Conservation (phyloP, 495 filamentous ascomycete genomes). For the Neurospora sublineolata region DNA sequence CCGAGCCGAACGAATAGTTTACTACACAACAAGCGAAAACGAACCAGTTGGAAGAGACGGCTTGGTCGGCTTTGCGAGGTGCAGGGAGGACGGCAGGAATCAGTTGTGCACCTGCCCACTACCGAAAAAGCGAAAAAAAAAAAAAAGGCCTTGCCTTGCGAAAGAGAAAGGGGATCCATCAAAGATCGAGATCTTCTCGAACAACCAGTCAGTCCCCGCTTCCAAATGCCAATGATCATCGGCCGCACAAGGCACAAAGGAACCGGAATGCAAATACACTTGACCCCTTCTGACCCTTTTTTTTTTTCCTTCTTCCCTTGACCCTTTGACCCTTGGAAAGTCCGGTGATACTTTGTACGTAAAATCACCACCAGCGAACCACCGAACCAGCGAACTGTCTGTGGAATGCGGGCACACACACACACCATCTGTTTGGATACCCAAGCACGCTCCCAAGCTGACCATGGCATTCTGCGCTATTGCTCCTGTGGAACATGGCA, state of each 20-base stretch:
- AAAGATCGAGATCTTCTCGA: neutral
- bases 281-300: neutral
- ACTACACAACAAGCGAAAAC: neutral
- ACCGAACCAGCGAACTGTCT: neutral
- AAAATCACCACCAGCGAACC: neutral
- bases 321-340: neutral
- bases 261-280: neutral
- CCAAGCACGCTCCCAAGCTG: neutral
- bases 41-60: neutral
- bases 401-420: neutral
- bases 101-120: neutral
- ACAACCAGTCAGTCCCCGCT: neutral
- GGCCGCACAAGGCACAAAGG: neutral
- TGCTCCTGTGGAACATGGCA: slow-evolving; percentile 12
- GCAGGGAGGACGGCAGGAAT: neutral
- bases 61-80: neutral
- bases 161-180: neutral
- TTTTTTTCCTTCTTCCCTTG: neutral
- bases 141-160: neutral
- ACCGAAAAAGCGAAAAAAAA: neutral
- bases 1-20: neutral
- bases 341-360: neutral
- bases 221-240: neutral
- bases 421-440: neutral
- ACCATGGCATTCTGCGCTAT: slow-evolving; percentile 6